These are phyloP conservation scores for Primulina huaijiensis DNA, from an alignment of 257 asterid genomes.

Conservation along the genomic window DNA sequence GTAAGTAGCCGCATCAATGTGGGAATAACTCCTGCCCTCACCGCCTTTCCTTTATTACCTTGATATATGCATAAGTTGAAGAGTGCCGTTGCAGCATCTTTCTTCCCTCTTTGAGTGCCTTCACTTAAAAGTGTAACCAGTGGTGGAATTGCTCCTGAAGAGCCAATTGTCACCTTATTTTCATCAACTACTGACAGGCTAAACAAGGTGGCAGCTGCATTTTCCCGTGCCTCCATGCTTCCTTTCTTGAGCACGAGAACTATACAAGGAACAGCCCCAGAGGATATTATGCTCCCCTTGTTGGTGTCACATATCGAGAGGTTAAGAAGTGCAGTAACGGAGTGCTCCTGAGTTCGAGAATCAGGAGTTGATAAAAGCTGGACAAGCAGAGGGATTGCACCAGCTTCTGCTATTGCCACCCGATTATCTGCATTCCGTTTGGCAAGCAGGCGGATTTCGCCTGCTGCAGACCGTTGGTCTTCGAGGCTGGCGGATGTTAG, in stretches of 20 bases:
- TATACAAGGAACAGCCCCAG: conserved; percentile 88
- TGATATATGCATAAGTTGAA: conserved; percentile 93
- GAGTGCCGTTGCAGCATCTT: conserved; percentile 90
- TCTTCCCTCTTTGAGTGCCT: conserved; percentile 85
- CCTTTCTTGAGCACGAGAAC: conserved; percentile 84
- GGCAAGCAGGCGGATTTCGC: conserved; percentile 95
- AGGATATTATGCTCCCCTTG: conserved; percentile 69
- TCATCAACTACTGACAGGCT: conserved; percentile 93
- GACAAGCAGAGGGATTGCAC: conserved; percentile 85
- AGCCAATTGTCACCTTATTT: conserved; percentile 77
- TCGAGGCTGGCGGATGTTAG: conserved; percentile 76
- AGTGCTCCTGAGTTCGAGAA: conserved; percentile 90
- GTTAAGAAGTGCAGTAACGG: conserved; percentile 93
- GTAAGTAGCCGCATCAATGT: conserved; percentile 76
- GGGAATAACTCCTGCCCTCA: conserved; percentile 85
- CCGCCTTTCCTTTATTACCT: conserved; percentile 92
- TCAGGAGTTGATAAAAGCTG: conserved; percentile 72
- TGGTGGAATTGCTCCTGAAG: conserved; percentile 84
- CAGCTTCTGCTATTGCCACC: conserved; percentile 96
- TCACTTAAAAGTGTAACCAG: conserved; percentile 66
- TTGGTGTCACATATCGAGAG: conserved; percentile 90
- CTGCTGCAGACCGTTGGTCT: conserved; percentile 81
- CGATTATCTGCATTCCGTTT: conserved; percentile 92
- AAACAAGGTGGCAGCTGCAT: conserved; percentile 91
- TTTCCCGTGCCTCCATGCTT: conserved; percentile 92